These are phyloP conservation scores for Silene vulgaris DNA, from an alignment of 179 eudicot genomes.

Conservation along the genomic window DNA sequence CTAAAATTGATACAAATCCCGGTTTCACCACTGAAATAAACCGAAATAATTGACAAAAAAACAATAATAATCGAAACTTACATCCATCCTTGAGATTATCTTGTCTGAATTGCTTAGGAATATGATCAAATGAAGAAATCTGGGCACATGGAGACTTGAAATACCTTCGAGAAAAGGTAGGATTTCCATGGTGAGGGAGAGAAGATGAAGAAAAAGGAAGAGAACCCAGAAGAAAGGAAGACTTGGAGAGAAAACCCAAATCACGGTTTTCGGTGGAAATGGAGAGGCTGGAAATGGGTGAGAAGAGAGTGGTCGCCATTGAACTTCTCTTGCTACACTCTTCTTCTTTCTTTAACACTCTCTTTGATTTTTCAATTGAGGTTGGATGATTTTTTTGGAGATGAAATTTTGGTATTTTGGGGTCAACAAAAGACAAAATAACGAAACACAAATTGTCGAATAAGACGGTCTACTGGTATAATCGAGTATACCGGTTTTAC, in stretches of 20 bases:
- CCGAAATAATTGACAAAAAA: too few relatives aligned
- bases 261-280: slow-evolving; percentile 27
- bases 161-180: slow-evolving; percentile 24
- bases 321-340: slow-evolving; percentile 17
- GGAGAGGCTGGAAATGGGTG: slow-evolving; percentile 30
- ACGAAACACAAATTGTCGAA: too few relatives aligned
- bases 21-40: too few relatives aligned
- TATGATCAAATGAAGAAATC: slow-evolving; percentile 43
- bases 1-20: too few relatives aligned
- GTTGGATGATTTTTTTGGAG: neutral
- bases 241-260: slow-evolving; percentile 14
- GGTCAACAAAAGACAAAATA: too few relatives aligned
- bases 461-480: too few relatives aligned
- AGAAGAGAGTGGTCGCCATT: slow-evolving; percentile 48
- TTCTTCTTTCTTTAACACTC: neutral
- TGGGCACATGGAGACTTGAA: slow-evolving; percentile 43
- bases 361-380: neutral
- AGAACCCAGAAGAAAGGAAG: slow-evolving; percentile 39
- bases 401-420: too few relatives aligned
- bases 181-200: slow-evolving; percentile 21
- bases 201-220: slow-evolving; percentile 28
- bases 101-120: slow-evolving; percentile 69
- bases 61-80: slow-evolving; percentile 29
- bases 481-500: too few relatives aligned
- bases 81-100: slow-evolving; percentile 73